Evolutionary conservation across 2,329 filamentous ascomycete species (phyloP), one percentile per base, ranked within the genome.

Genomic region (Podosphaera xanthii): DNA sequence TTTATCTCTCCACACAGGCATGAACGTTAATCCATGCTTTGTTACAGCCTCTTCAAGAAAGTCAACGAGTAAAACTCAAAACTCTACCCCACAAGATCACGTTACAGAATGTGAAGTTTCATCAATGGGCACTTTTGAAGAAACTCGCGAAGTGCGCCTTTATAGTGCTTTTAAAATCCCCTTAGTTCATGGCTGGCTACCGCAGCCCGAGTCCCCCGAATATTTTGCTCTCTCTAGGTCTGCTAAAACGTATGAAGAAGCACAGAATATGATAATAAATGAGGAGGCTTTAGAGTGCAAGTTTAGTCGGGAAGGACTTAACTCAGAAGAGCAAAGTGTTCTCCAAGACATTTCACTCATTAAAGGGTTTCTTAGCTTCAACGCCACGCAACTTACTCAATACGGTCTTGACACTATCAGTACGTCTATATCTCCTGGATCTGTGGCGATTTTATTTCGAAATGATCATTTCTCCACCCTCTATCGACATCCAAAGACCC

Each of bases 391-490:
- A 66, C 74, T 98, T 31, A 96, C 92, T 0, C 75, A 80, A 0
- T 85, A 84, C 70, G 92, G 92, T 0, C 76, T 98, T 2, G 78
- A 86, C 46, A 79, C 86, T 1, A 82, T 97, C 46, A 77, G 77
- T 0, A 79, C 80, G 57, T 82, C 78, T 4, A 77, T 96, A 60
- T 73, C 78, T 10, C 84, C 88, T 0, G 91, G 89, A 1, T 81
- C 85, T 0, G 80, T 96, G 62, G 87, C 87, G 0, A 97, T 98
- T 57, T 72, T 98, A 1, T 98, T 98, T 73, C 81, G 92, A 34
- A 98, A 98, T 66, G 91, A 98, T 67, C 92, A 98, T 69, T 98
- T 98, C 68, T 89, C 88, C 49, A 97, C 91, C 0, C 71, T 98
- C 0, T 95, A 94, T 71, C 87, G 90, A 61, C 88, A 97, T 65